Evolutionary conservation across 2,329 filamentous ascomycete genomes (phyloP).

Genomic region (Fusarium sp.): DNA sequence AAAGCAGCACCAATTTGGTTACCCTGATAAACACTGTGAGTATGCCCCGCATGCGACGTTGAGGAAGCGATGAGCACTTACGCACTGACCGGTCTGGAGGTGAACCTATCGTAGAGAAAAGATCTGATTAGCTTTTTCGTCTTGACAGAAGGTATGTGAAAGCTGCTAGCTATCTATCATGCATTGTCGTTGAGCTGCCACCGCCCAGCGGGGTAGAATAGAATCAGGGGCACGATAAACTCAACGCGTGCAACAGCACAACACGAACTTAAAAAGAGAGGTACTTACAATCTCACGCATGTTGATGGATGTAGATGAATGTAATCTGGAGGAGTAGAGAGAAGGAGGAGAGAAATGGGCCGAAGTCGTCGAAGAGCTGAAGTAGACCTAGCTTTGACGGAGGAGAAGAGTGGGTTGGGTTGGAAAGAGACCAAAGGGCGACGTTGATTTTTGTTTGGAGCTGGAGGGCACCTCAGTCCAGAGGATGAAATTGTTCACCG

Average conservation of each 20-base stretch:
- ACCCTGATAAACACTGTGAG: slow-evolving; percentile 70
- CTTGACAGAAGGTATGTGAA: slow-evolving; percentile 13
- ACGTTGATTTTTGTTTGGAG: slow-evolving; percentile 50
- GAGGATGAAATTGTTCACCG: slow-evolving; percentile 47
- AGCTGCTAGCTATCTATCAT: slow-evolving; percentile 22
- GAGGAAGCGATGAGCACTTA: slow-evolving; percentile 56
- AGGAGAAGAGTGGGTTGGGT: slow-evolving; percentile 42
- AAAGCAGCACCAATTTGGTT: slow-evolving; percentile 99
- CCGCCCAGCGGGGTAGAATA: slow-evolving; percentile 49
- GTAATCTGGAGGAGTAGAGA: slow-evolving; percentile 37
- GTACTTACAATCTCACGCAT: slow-evolving; percentile 76
- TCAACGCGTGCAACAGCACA: slow-evolving; percentile 4
- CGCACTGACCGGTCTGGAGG: slow-evolving; percentile 99
- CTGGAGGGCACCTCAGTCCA: slow-evolving; percentile 13
- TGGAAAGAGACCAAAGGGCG: slow-evolving; percentile 31
- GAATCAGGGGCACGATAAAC: slow-evolving; percentile 46
- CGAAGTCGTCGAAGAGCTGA: slow-evolving; percentile 45
- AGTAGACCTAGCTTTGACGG: slow-evolving; percentile 46
- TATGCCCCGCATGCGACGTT: slow-evolving; percentile 25
- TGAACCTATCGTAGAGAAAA: slow-evolving; percentile 81
- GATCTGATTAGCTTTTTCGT: slow-evolving; percentile 61
- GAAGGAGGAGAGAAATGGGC: slow-evolving; percentile 33
- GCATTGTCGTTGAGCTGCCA: slow-evolving; percentile 24
- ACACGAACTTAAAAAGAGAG: slow-evolving; percentile 17
- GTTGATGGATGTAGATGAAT: slow-evolving; percentile 50